Percentiles rank a stretch among this genome's conserved stretches.
phyloP scores from a whole-genome alignment of 2,329 filamentous ascomycete genomes.

The Pseudomassariella vexata region DNA sequence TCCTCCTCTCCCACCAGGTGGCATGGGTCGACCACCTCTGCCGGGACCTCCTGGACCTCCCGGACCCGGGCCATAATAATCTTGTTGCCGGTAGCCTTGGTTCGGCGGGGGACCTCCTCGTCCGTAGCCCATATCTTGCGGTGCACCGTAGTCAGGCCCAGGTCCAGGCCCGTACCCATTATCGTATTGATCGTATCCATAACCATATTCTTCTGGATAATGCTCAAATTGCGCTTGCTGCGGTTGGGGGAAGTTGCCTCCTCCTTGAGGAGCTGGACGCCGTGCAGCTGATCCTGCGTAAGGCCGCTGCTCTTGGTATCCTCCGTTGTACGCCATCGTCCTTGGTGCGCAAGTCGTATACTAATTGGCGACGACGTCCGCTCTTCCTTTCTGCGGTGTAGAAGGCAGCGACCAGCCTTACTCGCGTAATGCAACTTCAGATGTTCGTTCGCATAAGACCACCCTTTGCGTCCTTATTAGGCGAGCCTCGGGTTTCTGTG shows the following conservation, averaged over 20 bases:
- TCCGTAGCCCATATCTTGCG: constrained; percentile 39
- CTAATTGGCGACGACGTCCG: background rate
- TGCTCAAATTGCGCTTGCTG: constrained; percentile 9
- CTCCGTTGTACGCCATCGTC: constrained; percentile 50
- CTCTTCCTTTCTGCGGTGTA: background rate
- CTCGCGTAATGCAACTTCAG: constrained; percentile 2
- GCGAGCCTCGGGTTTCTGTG: too few relatives aligned
- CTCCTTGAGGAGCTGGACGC: constrained; percentile 27
- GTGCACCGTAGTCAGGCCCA: constrained; percentile 27
- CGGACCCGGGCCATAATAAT: constrained; percentile 36
- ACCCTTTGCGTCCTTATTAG: too few relatives aligned
- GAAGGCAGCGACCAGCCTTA: constrained; percentile 1
- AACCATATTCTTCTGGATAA: constrained; percentile 31
- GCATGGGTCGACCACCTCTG: constrained; percentile 34
- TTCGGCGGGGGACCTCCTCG: constrained; percentile 33
- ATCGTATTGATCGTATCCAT: constrained; percentile 38
- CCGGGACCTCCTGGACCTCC: constrained; percentile 31
- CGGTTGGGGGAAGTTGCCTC: constrained; percentile 18
- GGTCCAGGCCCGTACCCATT: constrained; percentile 35
- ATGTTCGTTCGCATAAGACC: background rate
- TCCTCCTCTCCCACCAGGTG: constrained; percentile 38
- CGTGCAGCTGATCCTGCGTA: constrained; percentile 41
- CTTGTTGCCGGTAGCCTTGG: constrained; percentile 34
- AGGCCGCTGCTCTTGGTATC: constrained; percentile 40
- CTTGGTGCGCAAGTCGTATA: background rate